Evolutionary conservation across 2,329 filamentous ascomycete species (phyloP).

Genomic region (Colletotrichum cuscutae): DNA sequence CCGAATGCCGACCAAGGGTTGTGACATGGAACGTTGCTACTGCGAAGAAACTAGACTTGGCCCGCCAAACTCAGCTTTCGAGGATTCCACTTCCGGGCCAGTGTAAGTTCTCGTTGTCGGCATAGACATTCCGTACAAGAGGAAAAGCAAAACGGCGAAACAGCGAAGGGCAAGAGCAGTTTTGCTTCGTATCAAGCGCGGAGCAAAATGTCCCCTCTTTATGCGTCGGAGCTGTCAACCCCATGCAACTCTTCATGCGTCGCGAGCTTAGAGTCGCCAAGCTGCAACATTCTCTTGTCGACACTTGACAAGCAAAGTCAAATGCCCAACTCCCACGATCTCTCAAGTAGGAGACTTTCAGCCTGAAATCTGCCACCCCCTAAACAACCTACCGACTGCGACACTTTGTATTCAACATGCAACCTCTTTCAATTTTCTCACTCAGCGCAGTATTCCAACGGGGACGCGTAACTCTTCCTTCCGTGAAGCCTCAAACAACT

Average conservation of each 20-base stretch:
- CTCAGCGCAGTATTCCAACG: neutral
- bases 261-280: neutral
- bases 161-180: neutral
- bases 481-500: constrained; percentile 21
- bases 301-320: neutral
- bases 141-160: neutral
- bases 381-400: neutral
- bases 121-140: neutral
- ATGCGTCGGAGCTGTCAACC: neutral
- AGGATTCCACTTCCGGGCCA: neutral
- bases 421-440: neutral
- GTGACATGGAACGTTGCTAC: neutral
- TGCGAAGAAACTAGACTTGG: constrained; percentile 11
- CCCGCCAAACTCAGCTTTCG: constrained; percentile 2
- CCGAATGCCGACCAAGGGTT: constrained; percentile 6
- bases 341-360: neutral
- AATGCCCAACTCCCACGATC: constrained; percentile 1
- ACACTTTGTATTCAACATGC: neutral
- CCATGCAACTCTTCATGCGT: constrained; percentile 9
- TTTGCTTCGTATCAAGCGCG: constrained; percentile 3
- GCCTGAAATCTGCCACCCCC: neutral
- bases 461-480: constrained; percentile 23
- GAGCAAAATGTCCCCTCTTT: constrained; percentile 7
- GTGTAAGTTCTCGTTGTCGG: constrained; percentile 1
- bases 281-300: neutral